Percentiles rank a stretch among this genome's conserved stretches.
These are phyloP conservation scores for Chenopodium album DNA, from an alignment of 148 eudicot genomes.

Conservation along the genomic window DNA sequence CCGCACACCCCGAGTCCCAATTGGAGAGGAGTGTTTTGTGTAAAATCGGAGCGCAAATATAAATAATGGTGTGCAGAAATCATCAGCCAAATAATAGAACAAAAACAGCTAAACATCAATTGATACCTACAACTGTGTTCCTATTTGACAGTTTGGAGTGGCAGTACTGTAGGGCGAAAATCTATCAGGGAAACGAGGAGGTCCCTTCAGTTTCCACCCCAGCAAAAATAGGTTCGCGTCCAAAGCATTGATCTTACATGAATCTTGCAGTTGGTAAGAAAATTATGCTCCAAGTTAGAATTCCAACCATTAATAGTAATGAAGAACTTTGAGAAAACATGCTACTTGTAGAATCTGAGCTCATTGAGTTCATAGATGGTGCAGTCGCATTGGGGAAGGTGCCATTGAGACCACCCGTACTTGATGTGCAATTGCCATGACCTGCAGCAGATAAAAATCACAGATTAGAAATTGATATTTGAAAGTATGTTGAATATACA, in stretches of 20 bases:
- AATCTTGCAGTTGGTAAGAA: constrained; percentile 20
- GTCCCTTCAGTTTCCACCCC: constrained; percentile 4
- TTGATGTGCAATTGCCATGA: constrained; percentile 55
- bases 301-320: constrained; percentile 20
- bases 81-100: constrained; percentile 10
- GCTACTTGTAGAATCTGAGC: constrained; percentile 33
- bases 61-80: too few species aligned
- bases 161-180: background rate
- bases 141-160: background rate
- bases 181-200: constrained; percentile 29
- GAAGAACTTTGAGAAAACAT: constrained; percentile 16
- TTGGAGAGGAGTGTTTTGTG: too few species aligned
- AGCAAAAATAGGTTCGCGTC: background rate
- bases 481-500: background rate
- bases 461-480: background rate
- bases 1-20: too few species aligned
- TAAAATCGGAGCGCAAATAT: too few species aligned
- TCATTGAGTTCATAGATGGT: constrained; percentile 52
- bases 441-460: constrained; percentile 37
- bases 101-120: background rate
- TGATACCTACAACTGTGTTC: background rate
- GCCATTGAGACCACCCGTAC: constrained; percentile 40
- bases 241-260: constrained; percentile 4
- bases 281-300: constrained; percentile 29
- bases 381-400: constrained; percentile 46